Evolutionary conservation across 306 rosid genomes (phyloP).

Genomic region (Coriaria nepalensis): DNA sequence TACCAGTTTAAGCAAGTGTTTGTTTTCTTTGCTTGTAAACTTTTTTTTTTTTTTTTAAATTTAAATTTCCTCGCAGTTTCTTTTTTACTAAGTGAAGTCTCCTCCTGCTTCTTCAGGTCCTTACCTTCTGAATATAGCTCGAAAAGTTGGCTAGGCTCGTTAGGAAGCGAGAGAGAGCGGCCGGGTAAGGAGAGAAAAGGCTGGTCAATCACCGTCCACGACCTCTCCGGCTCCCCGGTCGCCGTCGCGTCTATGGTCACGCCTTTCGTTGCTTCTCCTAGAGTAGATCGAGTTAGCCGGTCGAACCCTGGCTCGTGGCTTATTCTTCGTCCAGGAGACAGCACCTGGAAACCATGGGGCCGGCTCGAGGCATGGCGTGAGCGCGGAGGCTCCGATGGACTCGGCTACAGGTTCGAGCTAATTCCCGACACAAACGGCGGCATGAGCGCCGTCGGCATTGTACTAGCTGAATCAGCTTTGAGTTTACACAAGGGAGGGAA

Average conservation of each 20-base stretch:
- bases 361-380: conserved; percentile 71
- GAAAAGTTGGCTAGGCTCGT: conserved; percentile 48
- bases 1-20: no score
- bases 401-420: conserved; percentile 52
- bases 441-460: conserved; percentile 44
- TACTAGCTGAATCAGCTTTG: conserved; percentile 52
- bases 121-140: conserved; percentile 32
- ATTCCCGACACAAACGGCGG: conserved; percentile 46
- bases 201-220: conserved; percentile 63
- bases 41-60: no score
- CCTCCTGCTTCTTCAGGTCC: conserved; percentile 21
- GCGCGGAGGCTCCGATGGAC: conserved; percentile 50
- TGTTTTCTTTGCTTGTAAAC: no score
- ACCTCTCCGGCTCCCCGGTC: conserved; percentile 65
- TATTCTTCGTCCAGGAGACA: conserved; percentile 52
- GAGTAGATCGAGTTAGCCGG: conserved; percentile 60
- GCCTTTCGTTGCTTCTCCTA: conserved; percentile 58
- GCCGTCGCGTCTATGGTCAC: conserved; percentile 67
- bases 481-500: conserved; percentile 45
- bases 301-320: conserved; percentile 71
- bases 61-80: background rate
- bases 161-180: conserved; percentile 64
- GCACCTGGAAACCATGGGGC: conserved; percentile 71
- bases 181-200: conserved; percentile 62
- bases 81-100: background rate